These are phyloP conservation scores for Solanum aculeatissimum DNA, from an alignment of 305 asterid genomes.

Conservation along the genomic window DNA sequence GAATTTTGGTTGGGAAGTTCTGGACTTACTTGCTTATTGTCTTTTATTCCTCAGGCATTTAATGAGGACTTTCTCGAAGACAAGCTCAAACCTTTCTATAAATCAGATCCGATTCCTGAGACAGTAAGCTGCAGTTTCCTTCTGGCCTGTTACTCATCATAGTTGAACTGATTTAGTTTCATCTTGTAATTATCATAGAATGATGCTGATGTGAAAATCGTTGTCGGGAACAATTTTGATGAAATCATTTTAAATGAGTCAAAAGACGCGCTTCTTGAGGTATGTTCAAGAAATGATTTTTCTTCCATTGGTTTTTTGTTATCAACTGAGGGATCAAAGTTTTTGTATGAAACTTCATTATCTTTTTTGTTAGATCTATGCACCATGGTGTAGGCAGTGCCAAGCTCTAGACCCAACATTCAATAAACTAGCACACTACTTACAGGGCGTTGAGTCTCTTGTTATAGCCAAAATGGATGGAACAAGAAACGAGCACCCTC, in stretches of 20 bases:
- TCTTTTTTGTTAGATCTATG: constrained; percentile 42
- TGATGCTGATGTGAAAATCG: constrained; percentile 7
- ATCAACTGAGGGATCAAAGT: background rate
- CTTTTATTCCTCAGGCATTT: constrained; percentile 1
- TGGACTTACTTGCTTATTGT: background rate
- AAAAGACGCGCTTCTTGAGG: constrained; percentile 3
- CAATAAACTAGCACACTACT: constrained; percentile 78
- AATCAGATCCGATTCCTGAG: constrained; percentile 9
- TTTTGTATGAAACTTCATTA: background rate
- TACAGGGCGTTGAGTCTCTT: constrained; percentile 51
- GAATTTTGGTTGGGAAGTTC: background rate
- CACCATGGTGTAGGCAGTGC: constrained; percentile 97
- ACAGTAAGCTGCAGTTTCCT: background rate
- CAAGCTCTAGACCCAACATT: constrained; percentile 82
- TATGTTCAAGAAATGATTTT: background rate
- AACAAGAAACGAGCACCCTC: constrained; percentile 81
- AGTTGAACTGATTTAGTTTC: background rate
- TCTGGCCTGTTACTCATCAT: background rate
- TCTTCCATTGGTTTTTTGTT: background rate
- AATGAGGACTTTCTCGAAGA: background rate
- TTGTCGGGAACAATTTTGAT: constrained; percentile 10
- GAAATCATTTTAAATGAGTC: background rate
- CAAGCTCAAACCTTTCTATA: constrained; percentile 8
- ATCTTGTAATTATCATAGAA: background rate
- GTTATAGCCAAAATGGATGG: constrained; percentile 96